Evolutionary conservation across 2,329 filamentous ascomycete genomes (phyloP).

Genomic region (Reticulascus tulasneorum): DNA sequence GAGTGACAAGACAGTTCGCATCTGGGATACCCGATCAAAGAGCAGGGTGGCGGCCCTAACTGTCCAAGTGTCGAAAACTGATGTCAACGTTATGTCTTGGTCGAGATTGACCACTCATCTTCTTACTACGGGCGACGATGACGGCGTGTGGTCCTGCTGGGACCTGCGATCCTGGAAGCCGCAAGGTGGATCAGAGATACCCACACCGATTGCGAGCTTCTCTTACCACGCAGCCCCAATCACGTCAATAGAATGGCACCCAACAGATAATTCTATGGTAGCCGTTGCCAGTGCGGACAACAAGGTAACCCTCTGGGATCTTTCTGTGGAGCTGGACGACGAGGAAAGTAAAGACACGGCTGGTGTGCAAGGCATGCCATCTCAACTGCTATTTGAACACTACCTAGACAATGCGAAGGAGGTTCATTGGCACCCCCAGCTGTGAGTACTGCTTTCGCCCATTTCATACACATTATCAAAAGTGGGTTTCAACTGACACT

Average conservation of each 20-base stretch:
- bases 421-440: constrained; percentile 95
- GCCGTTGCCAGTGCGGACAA: constrained; percentile 89
- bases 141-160: constrained; percentile 94
- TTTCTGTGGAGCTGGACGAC: constrained; percentile 93
- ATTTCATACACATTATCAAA: no score
- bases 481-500: no score
- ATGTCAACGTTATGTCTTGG: constrained; percentile 98
- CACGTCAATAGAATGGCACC: constrained; percentile 95
- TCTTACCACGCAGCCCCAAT: constrained; percentile 95
- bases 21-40: constrained; percentile 94
- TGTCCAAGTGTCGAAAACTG: constrained; percentile 75
- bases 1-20: constrained; percentile 88
- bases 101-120: constrained; percentile 83
- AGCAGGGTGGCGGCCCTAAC: constrained; percentile 82
- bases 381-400: constrained; percentile 93
- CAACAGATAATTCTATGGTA: constrained; percentile 92
- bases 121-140: constrained; percentile 86
- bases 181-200: constrained; percentile 48
- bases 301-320: constrained; percentile 93
- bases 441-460: no score
- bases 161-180: constrained; percentile 94
- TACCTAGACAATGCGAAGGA: constrained; percentile 95
- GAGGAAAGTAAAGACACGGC: constrained; percentile 91
- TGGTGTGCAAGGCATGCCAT: constrained; percentile 83
- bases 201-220: constrained; percentile 86